Base-by-base conservation (phyloP, 192 early-diverging fungal species). In the Coemansia sp. region DNA sequence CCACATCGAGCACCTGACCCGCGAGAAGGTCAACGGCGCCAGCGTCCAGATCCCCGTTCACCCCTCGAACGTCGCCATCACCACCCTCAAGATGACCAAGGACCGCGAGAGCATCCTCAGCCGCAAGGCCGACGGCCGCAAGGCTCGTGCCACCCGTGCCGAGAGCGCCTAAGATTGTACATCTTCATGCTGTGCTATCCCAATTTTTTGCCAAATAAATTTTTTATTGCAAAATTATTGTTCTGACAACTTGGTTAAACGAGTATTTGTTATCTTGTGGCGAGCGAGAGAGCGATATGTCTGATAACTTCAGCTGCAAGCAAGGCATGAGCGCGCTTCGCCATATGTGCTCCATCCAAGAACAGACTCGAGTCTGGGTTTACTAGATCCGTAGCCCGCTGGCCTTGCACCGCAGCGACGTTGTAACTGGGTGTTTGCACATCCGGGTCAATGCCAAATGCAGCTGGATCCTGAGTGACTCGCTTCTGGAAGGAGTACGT, bases 51-150 rank as follows among this genome's bases (percentile, higher is more conserved):
- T 98, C 84, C 93, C 93, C 72, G 89, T 99, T 85, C 93, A 97
- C 89, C 96, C 98, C 70, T 98, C 96, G 86, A 99, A 99, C 87
- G 98, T 99, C 63, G 88, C 94, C 68, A 89, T 99, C 89, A 96
- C 90, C 80, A 92, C 92, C 78, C 83, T 97, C 75, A 91, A 98
- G 91, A 74, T 98, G 67, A 94, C 96, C 90, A 95, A 96, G 89
- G 96, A 97, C 91, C 93, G 98, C 78, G 89, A 91, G 88, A 80
- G 77, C 68, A 81, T 98, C 73, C 87, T 99, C 57, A 90, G 88
- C 74, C 92, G 96, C 86, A 99, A 99, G 92, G 91, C 82, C 35
- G 69, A 46, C 28, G 73, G 42, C 50, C 73, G 77, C 77, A 76
- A 78, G 77, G 69, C 61, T 49, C 62, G 74, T 60, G 57, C 59